Conservation (phyloP, 306 rosid species). For the Canavalia gladiata region DNA sequence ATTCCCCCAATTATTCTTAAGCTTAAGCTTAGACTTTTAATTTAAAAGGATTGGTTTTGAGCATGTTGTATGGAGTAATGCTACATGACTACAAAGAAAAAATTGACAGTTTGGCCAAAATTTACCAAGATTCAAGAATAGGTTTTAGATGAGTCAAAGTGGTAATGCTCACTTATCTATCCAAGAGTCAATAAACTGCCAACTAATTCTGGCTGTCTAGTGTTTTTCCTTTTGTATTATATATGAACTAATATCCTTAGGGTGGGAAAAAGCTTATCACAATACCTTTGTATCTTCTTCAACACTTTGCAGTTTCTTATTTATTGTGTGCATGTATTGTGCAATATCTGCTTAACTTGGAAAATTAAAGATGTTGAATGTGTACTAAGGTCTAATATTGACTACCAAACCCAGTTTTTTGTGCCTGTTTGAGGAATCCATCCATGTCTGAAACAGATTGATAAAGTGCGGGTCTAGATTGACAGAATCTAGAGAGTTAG, state of each 20-base stretch:
- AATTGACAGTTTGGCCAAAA: not conserved
- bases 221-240: not conserved
- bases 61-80: conserved; percentile 7
- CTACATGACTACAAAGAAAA: not conserved
- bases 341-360: no score
- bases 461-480: not conserved
- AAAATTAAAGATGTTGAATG: not conserved
- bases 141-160: conserved; percentile 4
- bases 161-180: not conserved
- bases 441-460: conserved; percentile 21
- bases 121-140: not conserved
- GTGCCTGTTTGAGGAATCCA: conserved; percentile 4
- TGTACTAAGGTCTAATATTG: not conserved
- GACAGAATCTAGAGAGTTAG: conserved; percentile 14
- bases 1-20: not conserved
- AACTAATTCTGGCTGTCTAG: not conserved
- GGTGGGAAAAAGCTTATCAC: not conserved
- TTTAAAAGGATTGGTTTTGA: not conserved
- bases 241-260: not conserved
- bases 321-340: conserved; percentile 9
- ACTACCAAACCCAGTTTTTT: not conserved
- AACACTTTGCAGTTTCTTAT: conserved; percentile 9
- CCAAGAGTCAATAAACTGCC: not conserved
- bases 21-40: not conserved
- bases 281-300: not conserved